phyloP scores from a whole-genome alignment of 75 land plant genomes.

The Ceratopteris richardii region DNA sequence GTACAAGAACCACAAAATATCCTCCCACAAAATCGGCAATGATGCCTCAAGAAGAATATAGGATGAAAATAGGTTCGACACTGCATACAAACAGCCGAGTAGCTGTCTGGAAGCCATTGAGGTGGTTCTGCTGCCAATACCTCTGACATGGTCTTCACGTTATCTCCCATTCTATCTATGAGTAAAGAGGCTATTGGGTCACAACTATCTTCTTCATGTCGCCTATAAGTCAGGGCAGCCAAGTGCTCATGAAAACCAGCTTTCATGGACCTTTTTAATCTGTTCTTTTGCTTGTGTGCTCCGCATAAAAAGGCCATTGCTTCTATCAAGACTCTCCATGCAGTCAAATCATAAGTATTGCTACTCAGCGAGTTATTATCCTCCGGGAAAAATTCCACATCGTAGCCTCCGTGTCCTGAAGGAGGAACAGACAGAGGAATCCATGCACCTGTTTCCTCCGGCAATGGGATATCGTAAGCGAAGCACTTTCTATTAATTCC shows the following conservation, averaged over 20 bases:
- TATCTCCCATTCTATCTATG: conserved; percentile 1
- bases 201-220: not conserved
- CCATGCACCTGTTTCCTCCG: conserved; percentile 92
- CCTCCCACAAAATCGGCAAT: conserved; percentile 97
- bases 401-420: conserved; percentile 13
- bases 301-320: conserved; percentile 23
- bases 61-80: conserved; percentile 83
- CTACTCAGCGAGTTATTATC: conserved; percentile 36
- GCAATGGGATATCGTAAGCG: conserved; percentile 52
- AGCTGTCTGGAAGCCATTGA: conserved; percentile 87
- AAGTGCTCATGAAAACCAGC: not conserved
- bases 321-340: conserved; percentile 76
- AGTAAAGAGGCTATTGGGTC: not conserved
- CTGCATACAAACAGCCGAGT: conserved; percentile 82
- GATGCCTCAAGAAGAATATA: conserved; percentile 83
- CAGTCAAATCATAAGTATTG: conserved; percentile 47
- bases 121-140: conserved; percentile 84
- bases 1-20: conserved; percentile 80
- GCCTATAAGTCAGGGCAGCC: not conserved
- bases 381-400: conserved; percentile 61
- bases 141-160: not conserved
- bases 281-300: not conserved
- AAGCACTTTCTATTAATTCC: conserved; percentile 1
- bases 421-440: conserved; percentile 96
- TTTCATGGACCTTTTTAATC: not conserved